Evolutionary conservation across 306 rosid genomes (phyloP), one percentile per base, ranked within the genome.

Genomic region (Trichosanthes cucumerina): DNA sequence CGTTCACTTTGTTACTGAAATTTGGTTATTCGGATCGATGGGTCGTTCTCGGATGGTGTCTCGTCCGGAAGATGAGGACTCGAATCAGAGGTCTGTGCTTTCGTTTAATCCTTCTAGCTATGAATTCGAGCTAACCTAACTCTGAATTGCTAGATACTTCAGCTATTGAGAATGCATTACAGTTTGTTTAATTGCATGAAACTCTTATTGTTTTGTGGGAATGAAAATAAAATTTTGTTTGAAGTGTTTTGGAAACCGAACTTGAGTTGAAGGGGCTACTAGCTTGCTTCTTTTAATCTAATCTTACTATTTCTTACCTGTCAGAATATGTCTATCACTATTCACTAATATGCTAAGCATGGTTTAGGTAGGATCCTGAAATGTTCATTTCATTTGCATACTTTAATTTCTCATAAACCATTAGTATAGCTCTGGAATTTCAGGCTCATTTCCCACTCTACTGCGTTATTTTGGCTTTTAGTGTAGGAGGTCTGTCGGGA

Each of bases 21-120:
- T 78, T 78, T 41, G 46, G 80, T 64, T 21, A 75, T 36, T 81
- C 47, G 49, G 47, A 83, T 43, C 80, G 31, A 86, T 87, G 88
- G 88, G 88, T 69, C 87, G 90, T 59, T 85, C 88, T 66, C 90
- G 90, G 21, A 80, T 85, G 43, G 83, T 81, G 56, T 79, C 82
- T 66, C 86, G 81, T 47, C 19, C 78, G 6, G 78, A 78, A 9
- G 80, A 78, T 21, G 85, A 82, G 19, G 88, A 85, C 62, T 72
- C 77, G 3, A 85, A 62, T 38, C 87, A 83, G 43, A 87, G 87
- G 88, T 87, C 31, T 1, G 82, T 38, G 13, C 56, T 39, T 57
- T 19, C 56, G 24, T 31, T 60, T 28, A 53, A 75, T 24, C 16
- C 10, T 31, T 44, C 39, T 83, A 36, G 60, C 58, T 47, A 12